Percentiles rank a stretch among this genome's conserved stretches.
phyloP scores from a whole-genome alignment of 1,284 basidiomycete genomes.

The Stygiomarasmius scandens region DNA sequence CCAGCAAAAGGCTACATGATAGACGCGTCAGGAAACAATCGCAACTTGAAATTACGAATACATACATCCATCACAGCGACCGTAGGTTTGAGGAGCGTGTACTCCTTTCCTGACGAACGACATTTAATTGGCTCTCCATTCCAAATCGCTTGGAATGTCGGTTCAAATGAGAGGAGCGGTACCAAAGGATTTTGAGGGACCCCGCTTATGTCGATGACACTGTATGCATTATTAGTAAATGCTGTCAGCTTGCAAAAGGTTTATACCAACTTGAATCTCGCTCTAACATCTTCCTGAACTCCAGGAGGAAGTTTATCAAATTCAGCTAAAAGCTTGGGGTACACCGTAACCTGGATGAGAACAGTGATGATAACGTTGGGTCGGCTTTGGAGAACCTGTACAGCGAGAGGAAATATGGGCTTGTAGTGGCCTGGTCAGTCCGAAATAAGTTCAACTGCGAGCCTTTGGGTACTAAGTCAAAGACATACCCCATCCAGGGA shows the following conservation, averaged over 20 bases:
- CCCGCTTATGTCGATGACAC: slow-evolving; percentile 6
- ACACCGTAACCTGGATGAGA: neutral
- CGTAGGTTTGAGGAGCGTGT: neutral
- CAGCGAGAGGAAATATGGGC: slow-evolving; percentile 5
- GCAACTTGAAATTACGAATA: neutral
- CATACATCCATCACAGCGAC: slow-evolving; percentile 11
- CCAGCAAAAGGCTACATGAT: slow-evolving; percentile 4
- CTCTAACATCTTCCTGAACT: neutral
- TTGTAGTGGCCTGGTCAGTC: slow-evolving; percentile 7
- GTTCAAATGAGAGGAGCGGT: slow-evolving; percentile 3
- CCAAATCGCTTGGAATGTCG: neutral
- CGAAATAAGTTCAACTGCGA: too few relatives aligned
- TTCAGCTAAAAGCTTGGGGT: slow-evolving; percentile 6
- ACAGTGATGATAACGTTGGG: slow-evolving; percentile 8
- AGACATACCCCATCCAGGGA: slow-evolving; percentile 4
- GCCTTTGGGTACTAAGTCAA: too few relatives aligned
- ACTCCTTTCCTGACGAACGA: slow-evolving; percentile 1
- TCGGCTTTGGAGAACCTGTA: slow-evolving; percentile 2
- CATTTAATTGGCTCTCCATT: slow-evolving; percentile 4
- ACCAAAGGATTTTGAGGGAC: neutral
- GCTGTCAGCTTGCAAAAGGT: too few relatives aligned
- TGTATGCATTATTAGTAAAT: neutral
- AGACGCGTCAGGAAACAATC: neutral
- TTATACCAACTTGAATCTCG: slow-evolving; percentile 2
- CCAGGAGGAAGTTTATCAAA: slow-evolving; percentile 3